Evolutionary conservation across 139 green algal species (phyloP).

Genomic region (Volvox reticuliferus): DNA sequence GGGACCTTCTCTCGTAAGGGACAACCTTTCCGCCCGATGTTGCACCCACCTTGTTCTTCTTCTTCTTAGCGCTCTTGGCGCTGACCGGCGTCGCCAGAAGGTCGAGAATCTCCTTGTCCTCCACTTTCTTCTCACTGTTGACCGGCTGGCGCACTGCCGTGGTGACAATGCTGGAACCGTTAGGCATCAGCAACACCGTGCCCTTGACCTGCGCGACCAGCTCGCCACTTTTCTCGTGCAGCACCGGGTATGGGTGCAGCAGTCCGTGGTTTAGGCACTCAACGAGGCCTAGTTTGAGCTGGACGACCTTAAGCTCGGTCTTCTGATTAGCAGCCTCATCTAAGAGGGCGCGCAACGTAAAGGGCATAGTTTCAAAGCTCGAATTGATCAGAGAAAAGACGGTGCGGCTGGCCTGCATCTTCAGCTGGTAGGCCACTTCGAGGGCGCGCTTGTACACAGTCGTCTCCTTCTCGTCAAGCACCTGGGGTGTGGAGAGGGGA

Average conservation of each 20-base stretch:
- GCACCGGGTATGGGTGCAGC: constrained; percentile 95
- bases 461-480: constrained; percentile 97
- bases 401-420: constrained; percentile 84
- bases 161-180: constrained; percentile 90
- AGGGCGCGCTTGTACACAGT: constrained; percentile 98
- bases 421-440: constrained; percentile 94
- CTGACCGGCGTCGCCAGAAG: constrained; percentile 57
- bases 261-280: constrained; percentile 97
- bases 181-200: constrained; percentile 97
- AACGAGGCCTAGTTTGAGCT: constrained; percentile 81
- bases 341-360: constrained; percentile 84
- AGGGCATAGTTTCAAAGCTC: constrained; percentile 93
- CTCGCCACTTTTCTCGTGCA: constrained; percentile 88
- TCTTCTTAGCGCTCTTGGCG: constrained; percentile 73
- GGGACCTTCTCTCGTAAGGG: too few relatives aligned
- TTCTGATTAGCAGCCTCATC: constrained; percentile 39
- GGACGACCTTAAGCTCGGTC: constrained; percentile 32
- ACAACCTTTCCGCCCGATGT: too few relatives aligned
- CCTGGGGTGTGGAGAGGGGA: not conserved
- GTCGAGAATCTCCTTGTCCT: constrained; percentile 67
- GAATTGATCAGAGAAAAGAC: constrained; percentile 91
- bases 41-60: constrained; percentile 71
- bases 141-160: constrained; percentile 79
- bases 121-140: constrained; percentile 80
- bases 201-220: constrained; percentile 94